phyloP scores from a whole-genome alignment of 768 basidiomycete genomes.

The Kwoniella dendrophila region DNA sequence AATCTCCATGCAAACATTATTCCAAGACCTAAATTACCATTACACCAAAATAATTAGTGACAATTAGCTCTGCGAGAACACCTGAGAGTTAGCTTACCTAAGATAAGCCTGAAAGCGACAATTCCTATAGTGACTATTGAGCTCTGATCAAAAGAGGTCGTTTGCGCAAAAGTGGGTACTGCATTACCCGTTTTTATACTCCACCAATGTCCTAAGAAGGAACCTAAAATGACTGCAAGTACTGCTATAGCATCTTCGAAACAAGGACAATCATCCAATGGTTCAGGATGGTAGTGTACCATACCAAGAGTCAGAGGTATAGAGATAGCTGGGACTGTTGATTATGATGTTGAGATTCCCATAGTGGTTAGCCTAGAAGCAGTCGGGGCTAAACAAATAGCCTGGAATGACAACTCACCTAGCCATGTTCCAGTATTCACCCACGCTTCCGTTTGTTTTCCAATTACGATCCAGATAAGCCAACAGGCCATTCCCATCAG shows the following conservation, averaged over 20 bases:
- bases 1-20: constrained; percentile 86
- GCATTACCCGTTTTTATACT: constrained; percentile 2
- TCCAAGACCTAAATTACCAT: constrained; percentile 64
- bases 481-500: constrained; percentile 71
- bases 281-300: constrained; percentile 89
- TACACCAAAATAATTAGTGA: background rate
- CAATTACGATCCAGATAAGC: constrained; percentile 58
- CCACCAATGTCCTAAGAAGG: constrained; percentile 69
- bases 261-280: constrained; percentile 95
- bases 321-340: constrained; percentile 40
- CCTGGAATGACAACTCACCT: constrained; percentile 52
- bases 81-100: constrained; percentile 34
- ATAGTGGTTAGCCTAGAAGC: constrained; percentile 35
- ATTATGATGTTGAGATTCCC: constrained; percentile 57
- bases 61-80: background rate
- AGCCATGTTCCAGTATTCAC: constrained; percentile 48
- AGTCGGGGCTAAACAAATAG: too few relatives aligned
- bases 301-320: constrained; percentile 64
- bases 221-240: constrained; percentile 79
- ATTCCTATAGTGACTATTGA: constrained; percentile 4
- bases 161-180: background rate
- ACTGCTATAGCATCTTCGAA: constrained; percentile 97
- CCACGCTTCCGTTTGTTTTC: constrained; percentile 59
- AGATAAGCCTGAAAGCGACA: constrained; percentile 20
- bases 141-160: constrained; percentile 8